These are phyloP conservation scores for Lachnellula suecica DNA, from an alignment of 2,329 filamentous ascomycete species.

Conservation along the genomic window DNA sequence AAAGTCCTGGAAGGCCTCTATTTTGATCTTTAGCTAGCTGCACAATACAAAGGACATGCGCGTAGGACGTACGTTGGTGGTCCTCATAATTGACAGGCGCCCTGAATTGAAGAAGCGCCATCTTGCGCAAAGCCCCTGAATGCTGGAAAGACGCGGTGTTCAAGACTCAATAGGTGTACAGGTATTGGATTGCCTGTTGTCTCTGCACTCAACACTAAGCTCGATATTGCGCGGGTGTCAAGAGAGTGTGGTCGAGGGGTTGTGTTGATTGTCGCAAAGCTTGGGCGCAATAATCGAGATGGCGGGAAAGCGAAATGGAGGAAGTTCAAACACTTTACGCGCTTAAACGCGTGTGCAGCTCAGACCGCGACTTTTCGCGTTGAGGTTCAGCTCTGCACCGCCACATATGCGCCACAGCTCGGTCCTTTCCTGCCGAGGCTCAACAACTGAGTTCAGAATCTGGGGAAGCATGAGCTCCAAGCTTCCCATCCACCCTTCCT, in stretches of 20 bases:
- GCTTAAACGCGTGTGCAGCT: conserved; percentile 1
- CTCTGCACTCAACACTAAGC: too few relatives aligned
- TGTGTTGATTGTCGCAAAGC: conserved; percentile 20
- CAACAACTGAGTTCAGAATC: background rate
- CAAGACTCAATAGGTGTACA: background rate
- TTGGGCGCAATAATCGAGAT: conserved; percentile 6
- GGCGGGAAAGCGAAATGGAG: conserved; percentile 15
- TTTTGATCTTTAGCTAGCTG: conserved; percentile 14
- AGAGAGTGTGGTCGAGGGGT: conserved; percentile 5
- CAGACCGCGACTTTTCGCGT: conserved; percentile 4
- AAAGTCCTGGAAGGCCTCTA: conserved; percentile 85
- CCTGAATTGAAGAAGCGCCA: conserved; percentile 83
- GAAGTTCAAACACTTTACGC: conserved; percentile 11
- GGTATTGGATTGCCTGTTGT: too few relatives aligned
- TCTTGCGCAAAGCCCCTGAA: conserved; percentile 42
- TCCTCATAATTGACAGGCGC: conserved; percentile 82
- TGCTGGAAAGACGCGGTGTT: background rate
- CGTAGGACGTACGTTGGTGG: conserved; percentile 67
- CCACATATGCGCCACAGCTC: background rate
- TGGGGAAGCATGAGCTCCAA: background rate
- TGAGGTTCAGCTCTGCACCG: background rate
- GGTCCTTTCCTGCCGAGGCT: conserved; percentile 5
- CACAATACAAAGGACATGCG: too few relatives aligned
- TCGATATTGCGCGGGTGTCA: conserved; percentile 4
- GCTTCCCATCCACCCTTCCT: background rate